phyloP scores from a whole-genome alignment of 2,329 filamentous ascomycete species.

The Sporothrix humicola region DNA sequence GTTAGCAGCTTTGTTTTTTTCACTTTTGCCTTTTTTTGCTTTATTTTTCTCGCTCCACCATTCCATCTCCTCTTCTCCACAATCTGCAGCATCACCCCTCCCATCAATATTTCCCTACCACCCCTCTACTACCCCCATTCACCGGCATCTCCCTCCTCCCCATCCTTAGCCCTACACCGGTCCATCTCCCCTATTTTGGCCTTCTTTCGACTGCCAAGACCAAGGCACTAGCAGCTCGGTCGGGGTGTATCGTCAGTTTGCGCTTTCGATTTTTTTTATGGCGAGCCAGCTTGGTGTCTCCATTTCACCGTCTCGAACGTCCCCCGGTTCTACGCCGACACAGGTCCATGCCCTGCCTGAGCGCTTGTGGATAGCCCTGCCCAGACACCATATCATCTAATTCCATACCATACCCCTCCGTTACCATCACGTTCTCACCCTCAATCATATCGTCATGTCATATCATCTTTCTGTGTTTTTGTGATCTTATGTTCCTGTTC shows the following conservation, averaged over 20 bases:
- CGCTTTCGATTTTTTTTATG: neutral
- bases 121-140: slow-evolving; percentile 5
- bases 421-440: slow-evolving; percentile 30
- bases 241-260: neutral
- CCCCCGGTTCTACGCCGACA: slow-evolving; percentile 16
- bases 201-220: neutral
- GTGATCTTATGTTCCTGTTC: neutral
- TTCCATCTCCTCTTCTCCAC: slow-evolving; percentile 27
- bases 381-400: neutral
- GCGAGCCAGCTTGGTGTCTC: neutral
- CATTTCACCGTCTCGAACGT: neutral
- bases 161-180: slow-evolving; percentile 29
- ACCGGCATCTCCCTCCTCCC: slow-evolving; percentile 8
- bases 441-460: slow-evolving; percentile 30
- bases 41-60: slow-evolving; percentile 24
- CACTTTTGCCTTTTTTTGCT: neutral
- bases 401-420: slow-evolving; percentile 14
- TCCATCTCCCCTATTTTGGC: slow-evolving; percentile 6
- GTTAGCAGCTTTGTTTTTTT: neutral
- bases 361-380: neutral
- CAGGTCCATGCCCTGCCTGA: neutral
- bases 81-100: slow-evolving; percentile 28
- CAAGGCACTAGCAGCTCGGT: slow-evolving; percentile 16
- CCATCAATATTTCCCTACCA: neutral
- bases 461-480: neutral